Percentiles rank a stretch among this genome's conserved stretches.
These are phyloP conservation scores for Cutaneotrichosporon cutaneum DNA, from an alignment of 1,284 basidiomycete species.

Conservation along the genomic window DNA sequence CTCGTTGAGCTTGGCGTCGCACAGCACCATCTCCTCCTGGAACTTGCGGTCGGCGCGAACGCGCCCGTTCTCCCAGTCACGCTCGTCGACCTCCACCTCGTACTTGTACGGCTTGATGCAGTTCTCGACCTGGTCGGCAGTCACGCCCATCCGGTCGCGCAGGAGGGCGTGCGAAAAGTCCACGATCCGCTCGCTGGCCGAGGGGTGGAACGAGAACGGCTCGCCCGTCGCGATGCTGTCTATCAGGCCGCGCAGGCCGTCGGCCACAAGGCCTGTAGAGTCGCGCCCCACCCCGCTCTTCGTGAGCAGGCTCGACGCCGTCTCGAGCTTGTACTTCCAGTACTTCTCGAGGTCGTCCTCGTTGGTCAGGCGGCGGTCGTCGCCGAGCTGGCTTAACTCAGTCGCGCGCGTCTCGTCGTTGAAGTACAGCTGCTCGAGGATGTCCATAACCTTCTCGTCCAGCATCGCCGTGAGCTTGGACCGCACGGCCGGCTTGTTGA, in stretches of 20 bases:
- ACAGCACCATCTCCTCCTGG: constrained; percentile 78
- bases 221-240: constrained; percentile 82
- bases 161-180: constrained; percentile 90
- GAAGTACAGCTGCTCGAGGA: constrained; percentile 97
- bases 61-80: constrained; percentile 88
- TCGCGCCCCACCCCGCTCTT: constrained; percentile 96
- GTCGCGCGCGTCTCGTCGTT: constrained; percentile 70
- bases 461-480: constrained; percentile 85
- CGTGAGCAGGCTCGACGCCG: constrained; percentile 84
- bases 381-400: constrained; percentile 72
- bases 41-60: constrained; percentile 72
- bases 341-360: constrained; percentile 78
- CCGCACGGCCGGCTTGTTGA: constrained; percentile 86
- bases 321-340: constrained; percentile 95
- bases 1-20: constrained; percentile 79
- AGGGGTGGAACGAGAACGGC: constrained; percentile 88
- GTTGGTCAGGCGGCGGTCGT: constrained; percentile 62
- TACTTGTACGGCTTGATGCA: constrained; percentile 99
- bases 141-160: constrained; percentile 83
- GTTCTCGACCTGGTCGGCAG: constrained; percentile 98
- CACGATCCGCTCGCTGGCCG: constrained; percentile 80
- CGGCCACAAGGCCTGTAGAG: constrained; percentile 90
- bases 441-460: constrained; percentile 94
- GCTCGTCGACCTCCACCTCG: constrained; percentile 73
- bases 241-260: constrained; percentile 83